Percentiles rank a stretch among this genome's conserved stretches.
phyloP scores from a whole-genome alignment of 768 basidiomycete genomes.

The Leccinum subgranulosum region DNA sequence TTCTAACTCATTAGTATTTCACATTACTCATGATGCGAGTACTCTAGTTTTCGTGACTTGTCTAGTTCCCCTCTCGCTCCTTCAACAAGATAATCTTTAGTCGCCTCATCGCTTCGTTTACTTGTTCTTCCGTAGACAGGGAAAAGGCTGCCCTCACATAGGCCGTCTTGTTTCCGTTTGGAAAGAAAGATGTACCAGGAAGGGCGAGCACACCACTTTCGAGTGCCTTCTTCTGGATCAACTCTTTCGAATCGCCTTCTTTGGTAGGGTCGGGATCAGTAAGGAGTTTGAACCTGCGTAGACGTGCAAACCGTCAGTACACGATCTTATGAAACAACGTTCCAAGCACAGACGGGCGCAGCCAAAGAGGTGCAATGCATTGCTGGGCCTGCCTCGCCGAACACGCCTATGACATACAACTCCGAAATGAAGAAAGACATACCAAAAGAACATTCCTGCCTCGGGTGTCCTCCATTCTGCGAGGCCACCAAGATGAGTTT shows the following conservation, averaged over 20 bases:
- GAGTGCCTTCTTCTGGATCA: constrained; percentile 75
- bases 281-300: constrained; percentile 65
- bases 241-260: constrained; percentile 63
- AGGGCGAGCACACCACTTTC: constrained; percentile 85
- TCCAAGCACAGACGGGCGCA: constrained; percentile 4
- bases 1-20: neutral
- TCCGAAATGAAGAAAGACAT: constrained; percentile 22
- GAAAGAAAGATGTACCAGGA: constrained; percentile 81
- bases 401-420: constrained; percentile 4
- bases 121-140: constrained; percentile 58
- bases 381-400: constrained; percentile 1
- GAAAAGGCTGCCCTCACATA: constrained; percentile 87
- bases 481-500: constrained; percentile 71
- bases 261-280: constrained; percentile 33
- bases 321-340: constrained; percentile 8
- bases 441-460: constrained; percentile 92
- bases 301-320: constrained; percentile 16
- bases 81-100: constrained; percentile 42
- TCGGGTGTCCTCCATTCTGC: constrained; percentile 71
- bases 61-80: constrained; percentile 18
- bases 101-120: constrained; percentile 69
- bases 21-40: no score
- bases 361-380: neutral
- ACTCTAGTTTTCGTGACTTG: neutral
- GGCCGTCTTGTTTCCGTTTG: constrained; percentile 62